Evolutionary conservation across 1,139 yeast genomes (phyloP).

Genomic region (Saccharomyces hybrid): DNA sequence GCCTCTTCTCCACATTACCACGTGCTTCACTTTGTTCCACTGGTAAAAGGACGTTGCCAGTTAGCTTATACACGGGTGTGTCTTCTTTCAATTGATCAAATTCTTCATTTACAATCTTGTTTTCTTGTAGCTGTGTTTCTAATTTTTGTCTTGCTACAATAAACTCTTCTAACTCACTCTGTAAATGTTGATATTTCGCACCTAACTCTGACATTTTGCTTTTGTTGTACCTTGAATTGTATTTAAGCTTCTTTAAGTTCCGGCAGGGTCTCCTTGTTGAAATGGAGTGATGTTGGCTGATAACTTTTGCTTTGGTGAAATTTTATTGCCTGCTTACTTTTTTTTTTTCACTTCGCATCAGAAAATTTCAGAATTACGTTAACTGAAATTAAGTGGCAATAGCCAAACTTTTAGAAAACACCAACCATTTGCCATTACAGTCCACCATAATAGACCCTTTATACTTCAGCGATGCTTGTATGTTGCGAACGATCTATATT

Average conservation of each 20-base stretch:
- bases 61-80: conserved; percentile 74
- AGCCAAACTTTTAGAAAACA: background rate
- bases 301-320: background rate
- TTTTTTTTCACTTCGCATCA: background rate
- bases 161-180: conserved; percentile 40
- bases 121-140: conserved; percentile 82
- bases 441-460: background rate
- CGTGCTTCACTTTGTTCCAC: conserved; percentile 80
- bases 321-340: background rate
- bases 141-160: conserved; percentile 57
- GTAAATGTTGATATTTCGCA: conserved; percentile 31
- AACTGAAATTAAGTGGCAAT: background rate
- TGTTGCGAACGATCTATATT: background rate
- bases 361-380: background rate
- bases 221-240: background rate
- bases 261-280: too few species aligned
- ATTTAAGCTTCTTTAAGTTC: too few species aligned
- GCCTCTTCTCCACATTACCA: conserved; percentile 73
- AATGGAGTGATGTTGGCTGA: background rate
- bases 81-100: conserved; percentile 52
- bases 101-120: conserved; percentile 82
- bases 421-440: background rate
- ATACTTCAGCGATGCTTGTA: conserved; percentile 3
- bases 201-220: conserved; percentile 16
- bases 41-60: conserved; percentile 88